Evolutionary conservation across 2,329 filamentous ascomycete species (phyloP), one percentile per base, ranked within the genome.

Genomic region (Colletotrichum sp.): DNA sequence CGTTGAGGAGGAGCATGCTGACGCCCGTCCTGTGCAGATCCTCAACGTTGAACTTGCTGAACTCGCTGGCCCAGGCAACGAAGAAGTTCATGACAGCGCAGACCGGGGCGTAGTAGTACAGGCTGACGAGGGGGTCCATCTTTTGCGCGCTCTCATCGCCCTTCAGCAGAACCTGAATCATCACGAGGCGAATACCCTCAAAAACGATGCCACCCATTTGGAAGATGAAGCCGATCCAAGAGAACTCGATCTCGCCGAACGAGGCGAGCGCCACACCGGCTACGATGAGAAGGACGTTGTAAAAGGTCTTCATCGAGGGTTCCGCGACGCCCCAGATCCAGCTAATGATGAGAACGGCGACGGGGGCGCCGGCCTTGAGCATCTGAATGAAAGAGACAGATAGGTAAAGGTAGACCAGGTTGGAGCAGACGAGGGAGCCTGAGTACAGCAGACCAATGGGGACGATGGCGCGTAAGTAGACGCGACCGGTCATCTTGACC

Each of bases 51-150:
- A 98, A 92, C 48, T 82, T 87, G 43, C 91, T 91, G 3, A 94
- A 83, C 85, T 98, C 95, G n/a, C 92, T 87, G 79, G 94, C 87
- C 74, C 95, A 83, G 77, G 93, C 92, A 39, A 95, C 92, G 48
- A 93, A 79, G 72, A 93, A 87, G 86, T 98, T 98, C 92, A 96
- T 95, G 80, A 93, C 85, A 65, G 94, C 94, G 85, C 95, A 98
- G 65, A 95, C 93, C 7, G 95, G 95, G 1, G 95, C 95, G 82
- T 95, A 98, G 88, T 98, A 98, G 89, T 98, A 98, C 26, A 98
- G 90, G 36, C 94, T 95, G 77, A 97, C 95, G 43, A 98, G 90
- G 43, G 95, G 95, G 82, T 97, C 94, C 95, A 98, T 97, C 88
- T 95, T 95, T 87, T 94, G 84, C 18, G 74, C 74, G 66, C 67